Percentiles rank a stretch among this genome's conserved stretches.
Conservation (phyloP, 2,329 filamentous ascomycete species). For the Ophiocordyceps sinensis region DNA sequence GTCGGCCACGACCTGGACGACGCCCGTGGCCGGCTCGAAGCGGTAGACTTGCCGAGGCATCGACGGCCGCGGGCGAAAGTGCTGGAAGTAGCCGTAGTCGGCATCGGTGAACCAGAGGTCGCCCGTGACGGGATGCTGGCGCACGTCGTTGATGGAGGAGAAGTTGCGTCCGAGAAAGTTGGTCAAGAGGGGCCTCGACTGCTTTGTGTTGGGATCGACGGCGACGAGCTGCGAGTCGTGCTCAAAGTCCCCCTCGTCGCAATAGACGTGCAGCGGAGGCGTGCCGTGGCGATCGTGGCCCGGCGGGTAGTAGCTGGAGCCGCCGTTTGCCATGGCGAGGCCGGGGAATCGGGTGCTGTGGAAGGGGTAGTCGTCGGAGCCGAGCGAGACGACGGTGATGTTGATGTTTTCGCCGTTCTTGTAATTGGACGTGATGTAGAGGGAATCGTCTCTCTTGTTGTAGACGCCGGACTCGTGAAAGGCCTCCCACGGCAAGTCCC, state of each 20-base stretch:
- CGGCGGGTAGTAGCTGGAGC: conserved; percentile 8
- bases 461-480: conserved; percentile 43
- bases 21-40: conserved; percentile 32
- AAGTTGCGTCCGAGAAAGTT: conserved; percentile 46
- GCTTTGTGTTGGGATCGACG: conserved; percentile 1
- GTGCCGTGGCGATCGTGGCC: conserved; percentile 4
- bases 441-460: conserved; percentile 4
- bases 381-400: conserved; percentile 8
- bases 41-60: conserved; percentile 46
- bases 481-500: conserved; percentile 27
- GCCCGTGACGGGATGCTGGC: conserved; percentile 35
- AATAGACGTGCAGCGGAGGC: conserved; percentile 8
- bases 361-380: conserved; percentile 6
- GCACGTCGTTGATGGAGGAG: conserved; percentile 44
- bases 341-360: conserved; percentile 7
- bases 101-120: conserved; percentile 53
- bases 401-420: conserved; percentile 22
- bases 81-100: conserved; percentile 42
- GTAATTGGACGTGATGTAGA: conserved; percentile 13
- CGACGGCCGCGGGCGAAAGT: conserved; percentile 37
- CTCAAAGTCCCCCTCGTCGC: conserved; percentile 28
- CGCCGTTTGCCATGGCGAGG: conserved; percentile 10
- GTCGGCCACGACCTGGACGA: conserved; percentile 41
- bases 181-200: conserved; percentile 31
- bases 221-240: conserved; percentile 24